These are phyloP conservation scores for Trichoderma afroharzianum DNA, from an alignment of 2,329 filamentous ascomycete genomes.

Conservation along the genomic window DNA sequence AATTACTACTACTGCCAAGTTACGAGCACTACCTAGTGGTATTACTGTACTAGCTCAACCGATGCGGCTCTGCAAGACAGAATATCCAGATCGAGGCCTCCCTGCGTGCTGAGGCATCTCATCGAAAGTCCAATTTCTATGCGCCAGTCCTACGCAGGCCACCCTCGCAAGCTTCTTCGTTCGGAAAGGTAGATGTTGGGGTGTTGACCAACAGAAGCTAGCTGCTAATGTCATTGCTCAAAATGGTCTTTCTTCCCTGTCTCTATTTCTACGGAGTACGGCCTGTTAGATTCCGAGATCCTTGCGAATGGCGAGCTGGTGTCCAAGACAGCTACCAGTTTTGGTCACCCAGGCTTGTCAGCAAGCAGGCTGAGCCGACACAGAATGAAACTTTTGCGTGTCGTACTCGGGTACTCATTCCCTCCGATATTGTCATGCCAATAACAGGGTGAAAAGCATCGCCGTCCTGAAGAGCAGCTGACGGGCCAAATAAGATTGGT, in stretches of 20 bases:
- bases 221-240: neutral
- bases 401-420: neutral
- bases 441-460: neutral
- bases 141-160: neutral
- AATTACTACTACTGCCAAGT: neutral
- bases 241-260: neutral
- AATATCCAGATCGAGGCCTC: neutral
- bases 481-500: neutral
- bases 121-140: neutral
- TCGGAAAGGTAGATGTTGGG: neutral
- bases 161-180: neutral
- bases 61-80: slow-evolving; percentile 10
- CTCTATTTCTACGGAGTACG: neutral
- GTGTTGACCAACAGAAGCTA: neutral
- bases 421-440: neutral
- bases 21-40: neutral
- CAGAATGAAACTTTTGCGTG: neutral
- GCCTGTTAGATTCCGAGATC: neutral
- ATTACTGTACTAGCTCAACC: neutral
- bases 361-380: neutral
- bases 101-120: neutral
- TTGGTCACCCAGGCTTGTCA: neutral
- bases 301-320: neutral
- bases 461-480: neutral
- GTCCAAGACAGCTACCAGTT: slow-evolving; percentile 4